phyloP scores from a whole-genome alignment of 345 rosid species.

The Eucalyptus polyanthemos region DNA sequence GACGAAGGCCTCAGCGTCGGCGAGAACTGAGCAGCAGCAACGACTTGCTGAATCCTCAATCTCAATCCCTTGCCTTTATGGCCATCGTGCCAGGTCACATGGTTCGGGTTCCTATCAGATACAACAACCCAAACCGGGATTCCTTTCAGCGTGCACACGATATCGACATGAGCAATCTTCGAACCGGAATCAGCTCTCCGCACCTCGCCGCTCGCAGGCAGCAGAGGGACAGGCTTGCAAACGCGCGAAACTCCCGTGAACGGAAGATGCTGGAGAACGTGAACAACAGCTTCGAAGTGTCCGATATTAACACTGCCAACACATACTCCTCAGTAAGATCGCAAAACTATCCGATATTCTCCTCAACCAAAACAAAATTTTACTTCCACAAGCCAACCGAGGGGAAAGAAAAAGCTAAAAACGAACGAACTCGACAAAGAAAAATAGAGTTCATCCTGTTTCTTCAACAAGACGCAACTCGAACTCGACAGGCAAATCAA shows the following conservation, averaged over 20 bases:
- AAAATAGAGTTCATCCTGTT: neutral
- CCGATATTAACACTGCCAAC: conserved; percentile 60
- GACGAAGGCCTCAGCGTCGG: conserved; percentile 39
- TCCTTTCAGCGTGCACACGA: conserved; percentile 53
- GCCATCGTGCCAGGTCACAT: conserved; percentile 39
- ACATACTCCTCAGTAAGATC: neutral
- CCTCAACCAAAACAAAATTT: neutral
- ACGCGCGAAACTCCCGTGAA: conserved; percentile 70
- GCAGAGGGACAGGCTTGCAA: conserved; percentile 47
- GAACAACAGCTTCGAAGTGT: conserved; percentile 64
- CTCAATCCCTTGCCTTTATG: conserved; percentile 35
- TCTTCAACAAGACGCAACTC: neutral
- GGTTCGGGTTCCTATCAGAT: conserved; percentile 72
- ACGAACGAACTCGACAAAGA: neutral
- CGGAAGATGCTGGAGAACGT: conserved; percentile 42
- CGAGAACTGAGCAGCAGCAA: conserved; percentile 41
- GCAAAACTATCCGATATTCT: neutral
- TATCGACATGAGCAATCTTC: conserved; percentile 44
- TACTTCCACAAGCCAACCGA: neutral
- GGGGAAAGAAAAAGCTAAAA: neutral
- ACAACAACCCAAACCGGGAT: conserved; percentile 75
- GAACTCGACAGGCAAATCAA: neutral
- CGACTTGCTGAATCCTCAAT: conserved; percentile 27
- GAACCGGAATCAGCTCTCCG: neutral
- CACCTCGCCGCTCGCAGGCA: neutral